phyloP scores from a whole-genome alignment of 352 stramenopile species.

The Pythium coloratum region DNA sequence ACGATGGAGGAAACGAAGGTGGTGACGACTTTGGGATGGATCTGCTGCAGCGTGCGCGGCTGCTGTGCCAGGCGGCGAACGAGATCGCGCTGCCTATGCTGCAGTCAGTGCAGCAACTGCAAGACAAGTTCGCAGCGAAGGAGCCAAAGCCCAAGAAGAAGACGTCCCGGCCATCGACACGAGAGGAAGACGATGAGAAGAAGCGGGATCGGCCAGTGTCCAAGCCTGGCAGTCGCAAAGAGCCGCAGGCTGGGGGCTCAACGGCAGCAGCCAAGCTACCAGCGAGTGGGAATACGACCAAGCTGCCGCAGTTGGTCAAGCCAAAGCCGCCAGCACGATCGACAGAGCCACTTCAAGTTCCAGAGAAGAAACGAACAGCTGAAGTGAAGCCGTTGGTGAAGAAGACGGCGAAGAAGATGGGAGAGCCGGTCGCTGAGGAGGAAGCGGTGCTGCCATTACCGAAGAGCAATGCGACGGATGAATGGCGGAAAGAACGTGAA shows the following conservation, averaged over 20 bases:
- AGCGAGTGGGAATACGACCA: background rate
- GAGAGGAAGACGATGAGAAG: constrained; percentile 17
- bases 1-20: constrained; percentile 1
- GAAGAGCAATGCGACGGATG: constrained; percentile 29
- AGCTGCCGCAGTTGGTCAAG: background rate
- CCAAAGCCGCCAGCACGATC: background rate
- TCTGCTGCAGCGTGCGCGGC: constrained; percentile 21
- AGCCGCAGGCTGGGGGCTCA: background rate
- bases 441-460: constrained; percentile 19
- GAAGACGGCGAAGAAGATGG: constrained; percentile 13
- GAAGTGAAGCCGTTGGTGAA: background rate
- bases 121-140: constrained; percentile 10
- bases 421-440: constrained; percentile 15
- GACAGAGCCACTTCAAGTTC: background rate
- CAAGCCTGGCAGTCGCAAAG: background rate
- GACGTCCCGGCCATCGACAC: constrained; percentile 7
- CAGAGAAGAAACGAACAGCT: background rate
- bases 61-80: constrained; percentile 28
- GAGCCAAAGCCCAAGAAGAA: constrained; percentile 5
- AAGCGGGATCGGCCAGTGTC: constrained; percentile 2
- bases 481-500: constrained; percentile 36
- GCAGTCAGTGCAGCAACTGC: constrained; percentile 18
- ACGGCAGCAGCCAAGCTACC: background rate
- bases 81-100: constrained; percentile 32
- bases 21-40: constrained; percentile 19